These are phyloP conservation scores for Pleurotus cornucopiae DNA, from an alignment of 768 basidiomycete species.

Conservation along the genomic window DNA sequence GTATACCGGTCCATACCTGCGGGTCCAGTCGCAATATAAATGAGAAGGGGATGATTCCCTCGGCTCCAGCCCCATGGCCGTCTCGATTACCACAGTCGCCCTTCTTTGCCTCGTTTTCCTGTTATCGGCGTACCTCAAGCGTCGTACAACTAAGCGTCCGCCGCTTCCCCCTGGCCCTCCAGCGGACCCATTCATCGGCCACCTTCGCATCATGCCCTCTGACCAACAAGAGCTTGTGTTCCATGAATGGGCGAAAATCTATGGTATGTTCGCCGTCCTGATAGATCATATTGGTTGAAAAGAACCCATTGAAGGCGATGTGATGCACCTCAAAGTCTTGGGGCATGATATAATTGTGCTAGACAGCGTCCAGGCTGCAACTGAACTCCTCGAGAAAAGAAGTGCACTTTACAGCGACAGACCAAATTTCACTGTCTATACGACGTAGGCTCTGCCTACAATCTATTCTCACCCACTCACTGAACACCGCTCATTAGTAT, in stretches of 20 bases:
- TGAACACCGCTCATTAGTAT: background rate
- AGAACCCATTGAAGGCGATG: constrained; percentile 14
- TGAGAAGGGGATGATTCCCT: too few species aligned
- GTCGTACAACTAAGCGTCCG: background rate
- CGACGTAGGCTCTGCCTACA: constrained; percentile 9
- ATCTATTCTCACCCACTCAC: background rate
- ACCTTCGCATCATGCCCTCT: constrained; percentile 29
- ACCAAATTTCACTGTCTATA: constrained; percentile 14
- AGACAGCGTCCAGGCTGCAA: constrained; percentile 19
- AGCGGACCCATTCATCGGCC: constrained; percentile 31
- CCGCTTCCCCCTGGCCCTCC: constrained; percentile 30
- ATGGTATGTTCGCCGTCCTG: constrained; percentile 20
- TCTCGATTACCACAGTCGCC: too few species aligned
- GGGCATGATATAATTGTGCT: constrained; percentile 22
- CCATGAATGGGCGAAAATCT: constrained; percentile 25
- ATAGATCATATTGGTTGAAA: background rate
- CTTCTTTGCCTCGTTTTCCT: too few species aligned
- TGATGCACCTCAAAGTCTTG: constrained; percentile 17
- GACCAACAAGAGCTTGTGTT: constrained; percentile 21
- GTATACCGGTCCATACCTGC: too few species aligned
- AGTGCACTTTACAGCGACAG: constrained; percentile 23
- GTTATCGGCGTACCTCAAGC: too few species aligned
- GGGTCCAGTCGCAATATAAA: too few species aligned
- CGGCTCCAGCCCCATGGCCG: too few species aligned
- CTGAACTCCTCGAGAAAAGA: constrained; percentile 23